Evolutionary conservation across 2,329 filamentous ascomycete species (phyloP), one percentile per base, ranked within the genome.

Genomic region (Xylariaceae sp.): DNA sequence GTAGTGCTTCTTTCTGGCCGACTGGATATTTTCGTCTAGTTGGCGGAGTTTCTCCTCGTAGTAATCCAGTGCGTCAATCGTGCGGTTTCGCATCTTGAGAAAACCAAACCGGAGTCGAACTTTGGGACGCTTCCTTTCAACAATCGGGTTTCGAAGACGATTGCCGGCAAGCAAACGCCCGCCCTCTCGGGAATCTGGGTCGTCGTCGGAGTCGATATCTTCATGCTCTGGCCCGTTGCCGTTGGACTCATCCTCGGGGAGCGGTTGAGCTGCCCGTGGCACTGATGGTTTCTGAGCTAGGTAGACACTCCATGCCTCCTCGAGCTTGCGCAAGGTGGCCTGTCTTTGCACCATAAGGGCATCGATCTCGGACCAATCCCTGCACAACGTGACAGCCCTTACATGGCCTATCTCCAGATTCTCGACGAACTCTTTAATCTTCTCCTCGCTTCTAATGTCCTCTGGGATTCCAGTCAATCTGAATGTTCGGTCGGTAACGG

Each of bases 401-500:
- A 98, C 93, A 47, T 85, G 86, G 12, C 93, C 94, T 52, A 98
- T 91, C 41, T 86, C 81, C 11, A 98, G 70, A 47, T 84, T 85
- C 57, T 98, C 90, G 19, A 98, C 81, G 41, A 96, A 83, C 3
- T 87, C 74, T 60, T 88, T 93, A 52, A 98, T 88, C 54, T 84
- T 84, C 9, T 81, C 78, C 62, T 97, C 91, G 0, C 85, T 85
- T 43, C 87, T 79, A 44, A 97, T 67, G 18, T 91, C 82, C 3
- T 65, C 60, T 0, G 94, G 93, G 17, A 98, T 91, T 0, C 91
- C 91, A 0, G 91, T 93, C 15, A 98, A 68, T 18, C 89, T 83
- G 55, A 98, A 90, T 0, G 93, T 98, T 24, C 90, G 82, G 64
- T 98, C 93, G 1, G 93, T 97, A 38, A 96, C 80, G n/a, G 91